Conservation (phyloP, 1,284 basidiomycete species). For the Fomitopsis betulina region DNA sequence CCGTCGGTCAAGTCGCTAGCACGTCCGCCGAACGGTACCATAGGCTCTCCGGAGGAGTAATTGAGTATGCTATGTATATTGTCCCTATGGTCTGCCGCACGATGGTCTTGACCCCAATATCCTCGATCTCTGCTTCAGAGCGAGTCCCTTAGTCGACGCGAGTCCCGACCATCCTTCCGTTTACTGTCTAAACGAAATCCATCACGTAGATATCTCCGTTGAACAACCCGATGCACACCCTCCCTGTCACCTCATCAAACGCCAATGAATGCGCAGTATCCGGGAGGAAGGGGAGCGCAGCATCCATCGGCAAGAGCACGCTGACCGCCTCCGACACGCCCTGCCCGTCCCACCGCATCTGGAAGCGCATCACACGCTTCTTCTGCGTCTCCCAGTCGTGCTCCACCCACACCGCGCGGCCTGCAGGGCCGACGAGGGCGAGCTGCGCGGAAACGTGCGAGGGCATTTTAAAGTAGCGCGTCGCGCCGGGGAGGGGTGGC, state of each 20-base stretch:
- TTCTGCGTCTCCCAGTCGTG: slow-evolving; percentile 45
- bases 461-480: slow-evolving; percentile 13
- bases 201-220: slow-evolving; percentile 48
- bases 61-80: too few relatives aligned
- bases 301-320: slow-evolving; percentile 36
- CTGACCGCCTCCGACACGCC: slow-evolving; percentile 16
- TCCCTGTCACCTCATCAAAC: slow-evolving; percentile 47
- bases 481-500: not conserved
- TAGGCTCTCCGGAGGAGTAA: too few relatives aligned
- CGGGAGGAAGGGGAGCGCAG: slow-evolving; percentile 43
- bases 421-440: slow-evolving; percentile 42
- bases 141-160: too few relatives aligned
- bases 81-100: too few relatives aligned
- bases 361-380: slow-evolving; percentile 41
- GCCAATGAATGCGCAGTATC: slow-evolving; percentile 39
- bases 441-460: slow-evolving; percentile 35
- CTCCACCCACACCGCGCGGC: slow-evolving; percentile 49
- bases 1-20: too few relatives aligned
- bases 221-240: slow-evolving; percentile 43
- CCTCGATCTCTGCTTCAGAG: too few relatives aligned
- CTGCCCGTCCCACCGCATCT: slow-evolving; percentile 10
- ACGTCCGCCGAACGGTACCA: too few relatives aligned
- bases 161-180: too few relatives aligned
- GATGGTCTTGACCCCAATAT: too few relatives aligned
- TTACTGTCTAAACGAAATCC: slow-evolving; percentile 43